Base-by-base conservation (phyloP, 2,329 filamentous ascomycete genomes). In the Hortaea sp. region DNA sequence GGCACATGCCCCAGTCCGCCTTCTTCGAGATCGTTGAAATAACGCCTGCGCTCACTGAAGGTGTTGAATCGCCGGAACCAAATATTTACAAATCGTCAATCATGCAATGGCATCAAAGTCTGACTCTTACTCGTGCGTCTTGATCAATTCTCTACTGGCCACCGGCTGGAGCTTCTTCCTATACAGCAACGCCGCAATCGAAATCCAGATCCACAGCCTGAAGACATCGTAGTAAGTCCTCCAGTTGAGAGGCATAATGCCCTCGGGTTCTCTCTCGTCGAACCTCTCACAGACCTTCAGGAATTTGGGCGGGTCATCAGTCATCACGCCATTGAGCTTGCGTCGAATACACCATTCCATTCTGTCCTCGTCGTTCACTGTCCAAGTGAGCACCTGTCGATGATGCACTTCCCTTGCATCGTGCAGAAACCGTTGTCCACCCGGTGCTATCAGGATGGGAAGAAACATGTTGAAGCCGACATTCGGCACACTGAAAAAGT, bases 291-390 rank as follows among this genome's bases (percentile, higher is more conserved):
- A 79, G 1, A 87, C 73, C 39, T 82, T 75, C 27, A 81, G 61
- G 58, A 81, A 90, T 53, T 76, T 65, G 60, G 76, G 76, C 1
- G 86, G 85, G 55, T 95, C 81, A 60, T 95, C 89, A 0, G 88
- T 94, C 44, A 95, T 81, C 4, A 95, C 83, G 1, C 86, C 89
- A 56, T 94, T 85, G 1, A 94, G 69, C 3, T 65, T 63, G 38
- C 76, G 68, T 29, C 72, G 66, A 31, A 94, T 78, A 52, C 79
- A 76, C 87, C 88, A 95, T 56, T 80, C 76, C 89, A 97, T 95
- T 66, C 80, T 77, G 42, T 74, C 71, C 51, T 78, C 76, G 10
- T 84, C 76, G 62, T 97, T 95, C 43, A 95, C 85, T 0, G 89
- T 95, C 90, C 90, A 97, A 0, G 80, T 76, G 57, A 84, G 82